Evolutionary conservation across 306 rosid genomes (phyloP).

Genomic region (Gynostemma pentaphyllum): DNA sequence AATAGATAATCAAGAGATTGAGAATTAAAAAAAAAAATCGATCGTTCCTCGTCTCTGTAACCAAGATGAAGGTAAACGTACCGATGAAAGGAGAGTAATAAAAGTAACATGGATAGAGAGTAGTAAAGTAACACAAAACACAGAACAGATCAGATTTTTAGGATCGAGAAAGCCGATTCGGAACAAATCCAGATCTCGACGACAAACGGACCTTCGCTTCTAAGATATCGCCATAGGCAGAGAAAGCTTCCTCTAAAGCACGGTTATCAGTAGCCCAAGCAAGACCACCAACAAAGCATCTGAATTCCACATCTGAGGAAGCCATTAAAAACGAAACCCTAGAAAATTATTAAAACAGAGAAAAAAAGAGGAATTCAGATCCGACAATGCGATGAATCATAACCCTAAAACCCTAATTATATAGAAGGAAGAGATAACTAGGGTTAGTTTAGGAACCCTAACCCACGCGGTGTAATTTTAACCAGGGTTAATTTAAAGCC

Average conservation of each 20-base stretch:
- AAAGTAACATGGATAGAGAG: slow-evolving; percentile 44
- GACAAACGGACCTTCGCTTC: slow-evolving; percentile 97
- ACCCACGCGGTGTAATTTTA: not conserved
- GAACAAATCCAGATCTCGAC: slow-evolving; percentile 62
- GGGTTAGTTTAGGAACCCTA: slow-evolving; percentile 7
- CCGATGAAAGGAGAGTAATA: slow-evolving; percentile 49
- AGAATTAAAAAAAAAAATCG: slow-evolving; percentile 16
- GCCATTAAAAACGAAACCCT: slow-evolving; percentile 29
- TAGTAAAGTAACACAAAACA: slow-evolving; percentile 63
- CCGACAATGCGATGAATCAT: not conserved
- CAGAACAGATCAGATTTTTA: slow-evolving; percentile 38
- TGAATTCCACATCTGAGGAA: slow-evolving; percentile 51
- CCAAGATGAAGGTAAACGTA: slow-evolving; percentile 83
- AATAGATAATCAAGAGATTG: too few relatives aligned
- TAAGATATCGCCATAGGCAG: slow-evolving; percentile 45
- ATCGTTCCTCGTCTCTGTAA: slow-evolving; percentile 75
- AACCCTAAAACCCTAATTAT: not conserved
- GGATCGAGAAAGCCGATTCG: slow-evolving; percentile 44
- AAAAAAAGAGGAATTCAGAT: not conserved
- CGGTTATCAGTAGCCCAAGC: slow-evolving; percentile 85
- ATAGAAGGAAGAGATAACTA: not conserved
- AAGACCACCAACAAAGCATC: slow-evolving; percentile 95
- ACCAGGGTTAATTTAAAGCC: slow-evolving; percentile 11
- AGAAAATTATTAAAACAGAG: not conserved
- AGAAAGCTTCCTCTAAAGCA: slow-evolving; percentile 47